A percentile compares a stretch with the other conserved stretches of the same genome.
These are phyloP conservation scores for Trypethelium eluteriae DNA, from an alignment of 495 filamentous ascomycete species.

Conservation along the genomic window DNA sequence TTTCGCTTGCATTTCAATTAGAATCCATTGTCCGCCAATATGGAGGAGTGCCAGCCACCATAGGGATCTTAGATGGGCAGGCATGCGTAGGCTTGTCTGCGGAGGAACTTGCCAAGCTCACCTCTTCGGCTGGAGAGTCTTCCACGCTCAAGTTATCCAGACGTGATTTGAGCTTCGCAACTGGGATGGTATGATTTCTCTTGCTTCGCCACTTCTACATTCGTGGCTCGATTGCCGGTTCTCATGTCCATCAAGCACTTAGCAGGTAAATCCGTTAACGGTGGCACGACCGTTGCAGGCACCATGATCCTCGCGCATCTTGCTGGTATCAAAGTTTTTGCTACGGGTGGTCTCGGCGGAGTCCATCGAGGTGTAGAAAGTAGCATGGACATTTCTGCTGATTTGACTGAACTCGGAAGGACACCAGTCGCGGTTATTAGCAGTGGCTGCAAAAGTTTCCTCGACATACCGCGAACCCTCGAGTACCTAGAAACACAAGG, in stretches of 20 bases:
- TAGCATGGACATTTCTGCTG: slow-evolving; percentile 88
- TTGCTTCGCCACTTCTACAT: background rate
- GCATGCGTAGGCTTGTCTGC: slow-evolving; percentile 67
- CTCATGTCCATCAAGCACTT: slow-evolving; percentile 43
- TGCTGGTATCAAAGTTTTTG: slow-evolving; percentile 88
- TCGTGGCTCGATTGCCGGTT: background rate
- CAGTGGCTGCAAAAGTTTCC: slow-evolving; percentile 89
- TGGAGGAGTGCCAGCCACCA: slow-evolving; percentile 87
- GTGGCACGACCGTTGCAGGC: slow-evolving; percentile 85
- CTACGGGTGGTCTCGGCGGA: slow-evolving; percentile 76
- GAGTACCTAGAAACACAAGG: slow-evolving; percentile 95
- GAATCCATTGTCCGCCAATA: slow-evolving; percentile 69
- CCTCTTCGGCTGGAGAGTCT: slow-evolving; percentile 53
- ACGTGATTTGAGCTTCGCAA: slow-evolving; percentile 73
- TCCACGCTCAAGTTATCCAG: slow-evolving; percentile 73
- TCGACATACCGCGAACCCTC: slow-evolving; percentile 83
- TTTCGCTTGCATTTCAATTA: slow-evolving; percentile 58
- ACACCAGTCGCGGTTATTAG: slow-evolving; percentile 83
- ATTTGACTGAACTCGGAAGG: slow-evolving; percentile 88
- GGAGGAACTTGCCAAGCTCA: slow-evolving; percentile 63
- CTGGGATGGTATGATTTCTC: slow-evolving; percentile 55
- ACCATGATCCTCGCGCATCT: slow-evolving; percentile 85
- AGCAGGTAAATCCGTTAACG: slow-evolving; percentile 59
- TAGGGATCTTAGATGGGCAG: slow-evolving; percentile 73
- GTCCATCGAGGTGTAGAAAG: slow-evolving; percentile 85